Conservation (phyloP, 2,329 filamentous ascomycete species). For the Aspergillus sp. region DNA sequence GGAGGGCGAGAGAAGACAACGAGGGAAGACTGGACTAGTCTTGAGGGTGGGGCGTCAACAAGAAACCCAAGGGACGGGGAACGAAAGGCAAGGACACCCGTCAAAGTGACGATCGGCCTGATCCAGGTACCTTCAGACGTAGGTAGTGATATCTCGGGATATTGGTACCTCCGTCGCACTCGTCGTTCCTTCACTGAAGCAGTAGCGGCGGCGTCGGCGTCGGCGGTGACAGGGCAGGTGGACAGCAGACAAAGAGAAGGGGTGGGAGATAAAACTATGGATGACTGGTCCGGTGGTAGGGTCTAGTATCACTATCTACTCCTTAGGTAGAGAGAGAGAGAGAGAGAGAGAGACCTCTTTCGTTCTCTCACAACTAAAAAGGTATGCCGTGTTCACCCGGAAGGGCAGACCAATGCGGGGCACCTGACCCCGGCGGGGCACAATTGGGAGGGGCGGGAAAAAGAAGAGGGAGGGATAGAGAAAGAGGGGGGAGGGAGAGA, state of each 20-base stretch:
- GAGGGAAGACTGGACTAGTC: background rate
- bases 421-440: constrained; percentile 5
- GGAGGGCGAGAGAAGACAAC: background rate
- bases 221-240: background rate
- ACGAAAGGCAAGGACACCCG: background rate
- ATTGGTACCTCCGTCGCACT: background rate
- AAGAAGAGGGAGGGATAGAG: constrained; percentile 3
- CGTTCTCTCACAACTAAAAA: background rate
- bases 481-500: constrained; percentile 1
- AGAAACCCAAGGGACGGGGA: background rate
- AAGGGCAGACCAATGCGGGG: constrained; percentile 13
- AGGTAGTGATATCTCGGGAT: background rate
- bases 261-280: no score
- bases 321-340: background rate
- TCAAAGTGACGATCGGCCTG: constrained; percentile 4
- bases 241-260: background rate
- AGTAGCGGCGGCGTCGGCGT: no score
- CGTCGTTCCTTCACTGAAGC: background rate
- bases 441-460: constrained; percentile 2
- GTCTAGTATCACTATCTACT: background rate
- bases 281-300: background rate
- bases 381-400: constrained; percentile 6
- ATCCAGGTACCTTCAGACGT: background rate
- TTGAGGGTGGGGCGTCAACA: background rate
- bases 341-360: background rate